Base-by-base conservation (phyloP, 2,329 filamentous ascomycete species). In the Fusarium phyllophilum region DNA sequence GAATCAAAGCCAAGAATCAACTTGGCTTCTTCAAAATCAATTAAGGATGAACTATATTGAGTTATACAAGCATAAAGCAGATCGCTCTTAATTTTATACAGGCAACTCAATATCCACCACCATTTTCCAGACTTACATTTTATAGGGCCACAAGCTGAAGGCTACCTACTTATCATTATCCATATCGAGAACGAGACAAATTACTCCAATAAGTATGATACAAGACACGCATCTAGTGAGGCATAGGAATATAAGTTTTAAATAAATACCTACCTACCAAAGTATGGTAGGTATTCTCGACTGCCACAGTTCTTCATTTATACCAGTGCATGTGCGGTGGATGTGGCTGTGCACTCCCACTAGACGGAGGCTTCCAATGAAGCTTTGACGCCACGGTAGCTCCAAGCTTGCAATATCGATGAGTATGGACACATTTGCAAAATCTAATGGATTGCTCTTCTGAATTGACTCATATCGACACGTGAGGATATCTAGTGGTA, bases 371-470 rank as follows among this genome's bases (percentile, higher is more conserved):
- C 66, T 70, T 51, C 31, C 48, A 24, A 24, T 14, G 15, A 57
- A 70, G 64, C 64, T 60, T 41, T 41, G 45, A 70, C 69, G 70
- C 70, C 70, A 73, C 64, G 26, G 45, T 41, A 72, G 52, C 48
- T 52, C 31, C 29, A 52, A 60, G 54, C 66, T 26, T 54, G 45
- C 31, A 14, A n/a, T 24, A 11, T 26, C 22, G 24, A 34, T 8
- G 33, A 36, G 24, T 11, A 33, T 38, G 11, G 13, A 22, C 31
- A 31, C n/a, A 29, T 26, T 46, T 29, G 2, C 6, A 22, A 22
- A 15, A 18, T 34, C n/a, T 17, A n/a, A 46, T 34, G 31, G 5
- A 22, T n/a, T 33, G 12, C 42, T 11, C 15, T 20, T 31, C n/a
- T 46, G 3, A 15, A 55, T 33, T 68, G 67, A 65, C 51, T 68